Evolutionary conservation across 106 monocot genomes (phyloP).

Genomic region (Narthecium ossifragum): DNA sequence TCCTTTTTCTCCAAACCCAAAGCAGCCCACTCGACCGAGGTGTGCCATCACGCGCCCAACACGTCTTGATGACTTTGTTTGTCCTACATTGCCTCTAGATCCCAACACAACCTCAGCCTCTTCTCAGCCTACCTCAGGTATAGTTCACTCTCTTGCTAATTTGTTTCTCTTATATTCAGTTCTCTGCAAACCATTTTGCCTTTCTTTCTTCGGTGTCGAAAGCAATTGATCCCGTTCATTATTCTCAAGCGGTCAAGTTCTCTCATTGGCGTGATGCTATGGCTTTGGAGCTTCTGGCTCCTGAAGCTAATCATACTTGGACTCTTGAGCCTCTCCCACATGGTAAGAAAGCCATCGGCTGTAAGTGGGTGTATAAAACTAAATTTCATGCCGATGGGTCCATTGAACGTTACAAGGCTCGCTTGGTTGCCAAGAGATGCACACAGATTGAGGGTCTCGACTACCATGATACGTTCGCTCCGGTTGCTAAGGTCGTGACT

Average conservation of each 20-base stretch:
- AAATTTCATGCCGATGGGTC: not conserved
- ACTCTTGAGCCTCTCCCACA: not conserved
- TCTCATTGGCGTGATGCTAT: not conserved
- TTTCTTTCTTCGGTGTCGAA: not conserved
- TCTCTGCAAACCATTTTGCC: not conserved
- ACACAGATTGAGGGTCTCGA: not conserved
- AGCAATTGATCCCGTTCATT: not conserved
- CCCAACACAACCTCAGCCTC: too few relatives aligned
- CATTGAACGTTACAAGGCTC: not conserved
- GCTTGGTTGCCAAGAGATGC: not conserved
- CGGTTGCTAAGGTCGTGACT: not conserved
- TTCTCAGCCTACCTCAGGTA: too few relatives aligned
- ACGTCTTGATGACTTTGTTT: too few relatives aligned
- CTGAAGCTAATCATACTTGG: not conserved
- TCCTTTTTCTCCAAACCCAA: too few relatives aligned
- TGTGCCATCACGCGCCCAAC: too few relatives aligned
- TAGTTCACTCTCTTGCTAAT: not conserved
- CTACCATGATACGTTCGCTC: not conserved
- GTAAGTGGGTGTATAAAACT: constrained; percentile 3
- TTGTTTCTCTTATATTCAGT: not conserved
- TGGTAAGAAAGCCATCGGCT: not conserved
- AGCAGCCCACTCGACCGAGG: too few relatives aligned
- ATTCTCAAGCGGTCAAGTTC: not conserved
- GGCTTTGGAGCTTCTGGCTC: not conserved
- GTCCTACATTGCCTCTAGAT: too few relatives aligned